Evolutionary conservation across 2,329 filamentous ascomycete genomes (phyloP).

Genomic region (Alternaria brassicae): DNA sequence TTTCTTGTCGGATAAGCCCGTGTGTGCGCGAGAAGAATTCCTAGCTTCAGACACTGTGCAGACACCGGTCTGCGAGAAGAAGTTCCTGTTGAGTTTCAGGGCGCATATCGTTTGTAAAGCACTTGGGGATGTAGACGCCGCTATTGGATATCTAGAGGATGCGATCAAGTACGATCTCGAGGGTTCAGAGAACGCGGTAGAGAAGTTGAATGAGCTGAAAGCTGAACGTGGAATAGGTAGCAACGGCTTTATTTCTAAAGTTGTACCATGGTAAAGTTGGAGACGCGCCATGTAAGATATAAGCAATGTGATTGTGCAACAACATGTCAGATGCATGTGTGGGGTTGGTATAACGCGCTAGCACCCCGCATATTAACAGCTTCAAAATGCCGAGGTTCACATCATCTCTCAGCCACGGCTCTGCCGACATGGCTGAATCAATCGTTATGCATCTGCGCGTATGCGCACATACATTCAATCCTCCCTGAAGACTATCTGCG

Average conservation of each 20-base stretch:
- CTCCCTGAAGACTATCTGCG: background rate
- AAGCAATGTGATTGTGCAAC: background rate
- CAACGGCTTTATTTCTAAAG: background rate
- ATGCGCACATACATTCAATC: background rate
- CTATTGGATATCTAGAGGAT: conserved; percentile 11
- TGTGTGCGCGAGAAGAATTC: background rate
- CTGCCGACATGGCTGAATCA: conserved; percentile 19
- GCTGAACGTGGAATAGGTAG: background rate
- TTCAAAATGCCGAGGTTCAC: conserved; percentile 27
- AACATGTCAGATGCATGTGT: background rate
- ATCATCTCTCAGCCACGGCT: conserved; percentile 20
- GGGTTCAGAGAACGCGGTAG: background rate
- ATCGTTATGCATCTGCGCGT: conserved; percentile 1
- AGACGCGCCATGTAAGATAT: background rate
- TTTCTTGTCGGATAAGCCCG: background rate
- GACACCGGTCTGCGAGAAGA: conserved; percentile 1
- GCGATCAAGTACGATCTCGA: background rate
- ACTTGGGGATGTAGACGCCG: conserved; percentile 12
- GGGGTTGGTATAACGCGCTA: conserved; percentile 1
- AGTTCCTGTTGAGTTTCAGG: conserved; percentile 7
- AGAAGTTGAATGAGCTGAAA: background rate
- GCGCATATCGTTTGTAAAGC: conserved; percentile 14
- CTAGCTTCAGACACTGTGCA: background rate
- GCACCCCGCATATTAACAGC: conserved; percentile 10
- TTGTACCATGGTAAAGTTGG: background rate